Evolutionary conservation across 352 stramenopile genomes (phyloP).

Genomic region (Globisporangium alternatum): DNA sequence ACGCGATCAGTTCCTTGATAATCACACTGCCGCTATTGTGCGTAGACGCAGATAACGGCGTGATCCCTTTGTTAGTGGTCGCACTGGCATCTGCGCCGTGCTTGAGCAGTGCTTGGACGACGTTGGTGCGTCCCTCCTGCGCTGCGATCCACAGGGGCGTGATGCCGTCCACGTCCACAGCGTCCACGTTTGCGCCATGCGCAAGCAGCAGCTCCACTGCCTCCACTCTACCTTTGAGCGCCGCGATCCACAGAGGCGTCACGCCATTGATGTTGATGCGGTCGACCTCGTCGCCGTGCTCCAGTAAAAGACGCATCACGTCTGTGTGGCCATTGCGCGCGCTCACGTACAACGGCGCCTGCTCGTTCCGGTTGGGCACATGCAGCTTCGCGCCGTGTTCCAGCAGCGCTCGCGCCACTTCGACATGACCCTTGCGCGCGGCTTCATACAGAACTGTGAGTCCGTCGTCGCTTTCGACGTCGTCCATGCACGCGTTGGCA

Average conservation of each 20-base stretch:
- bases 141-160: constrained; percentile 7
- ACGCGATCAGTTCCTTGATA: constrained; percentile 3
- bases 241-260: constrained; percentile 10
- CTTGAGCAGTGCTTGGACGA: background rate
- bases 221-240: background rate
- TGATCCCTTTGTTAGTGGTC: background rate
- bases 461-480: background rate
- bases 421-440: background rate
- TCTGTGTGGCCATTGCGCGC: constrained; percentile 8
- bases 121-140: background rate
- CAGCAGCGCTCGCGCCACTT: background rate
- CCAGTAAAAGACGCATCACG: background rate
- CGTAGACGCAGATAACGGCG: background rate
- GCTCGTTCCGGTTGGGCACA: constrained; percentile 7
- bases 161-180: background rate
- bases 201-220: background rate
- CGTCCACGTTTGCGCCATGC: background rate
- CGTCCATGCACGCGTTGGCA: background rate
- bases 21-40: background rate
- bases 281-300: background rate
- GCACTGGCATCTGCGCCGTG: background rate
- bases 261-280: constrained; percentile 8
- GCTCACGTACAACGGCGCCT: background rate
- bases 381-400: background rate
- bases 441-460: background rate